phyloP scores from a whole-genome alignment of 148 eudicot genomes.

The Heliamphora exappendiculata region DNA sequence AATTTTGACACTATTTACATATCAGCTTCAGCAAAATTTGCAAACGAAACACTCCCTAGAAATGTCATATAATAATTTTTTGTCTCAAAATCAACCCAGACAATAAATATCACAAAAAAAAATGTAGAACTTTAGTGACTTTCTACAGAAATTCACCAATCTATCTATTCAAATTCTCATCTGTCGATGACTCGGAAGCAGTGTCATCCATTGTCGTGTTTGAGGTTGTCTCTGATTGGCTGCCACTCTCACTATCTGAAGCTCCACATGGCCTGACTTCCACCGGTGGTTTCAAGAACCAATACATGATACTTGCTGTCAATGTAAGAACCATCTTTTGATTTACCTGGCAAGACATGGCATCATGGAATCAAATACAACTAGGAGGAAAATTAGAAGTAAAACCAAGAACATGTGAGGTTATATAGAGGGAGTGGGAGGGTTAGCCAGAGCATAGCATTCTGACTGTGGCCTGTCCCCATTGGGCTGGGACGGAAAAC shows the following conservation, averaged over 20 bases:
- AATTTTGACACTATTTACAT: constrained; percentile 12
- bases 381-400: not conserved
- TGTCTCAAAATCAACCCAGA: not conserved
- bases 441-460: not conserved
- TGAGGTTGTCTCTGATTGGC: constrained; percentile 66
- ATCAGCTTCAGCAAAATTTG: constrained; percentile 12
- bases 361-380: not conserved
- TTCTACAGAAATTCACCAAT: not conserved
- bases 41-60: not conserved
- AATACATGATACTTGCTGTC: constrained; percentile 95
- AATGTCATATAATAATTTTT: not conserved
- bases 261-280: constrained; percentile 67
- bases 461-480: no score
- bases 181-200: constrained; percentile 75
- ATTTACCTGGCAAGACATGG: constrained; percentile 58
- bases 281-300: constrained; percentile 76
- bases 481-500: not conserved
- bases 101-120: not conserved
- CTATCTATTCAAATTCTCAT: constrained; percentile 27
- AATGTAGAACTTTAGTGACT: not conserved
- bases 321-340: constrained; percentile 93
- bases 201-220: constrained; percentile 80
- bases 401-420: not conserved
- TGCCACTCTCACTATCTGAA: constrained; percentile 84
- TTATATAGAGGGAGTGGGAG: not conserved